Base-by-base conservation (phyloP, 495 filamentous ascomycete genomes). In the Parathielavia hyrcaniae region DNA sequence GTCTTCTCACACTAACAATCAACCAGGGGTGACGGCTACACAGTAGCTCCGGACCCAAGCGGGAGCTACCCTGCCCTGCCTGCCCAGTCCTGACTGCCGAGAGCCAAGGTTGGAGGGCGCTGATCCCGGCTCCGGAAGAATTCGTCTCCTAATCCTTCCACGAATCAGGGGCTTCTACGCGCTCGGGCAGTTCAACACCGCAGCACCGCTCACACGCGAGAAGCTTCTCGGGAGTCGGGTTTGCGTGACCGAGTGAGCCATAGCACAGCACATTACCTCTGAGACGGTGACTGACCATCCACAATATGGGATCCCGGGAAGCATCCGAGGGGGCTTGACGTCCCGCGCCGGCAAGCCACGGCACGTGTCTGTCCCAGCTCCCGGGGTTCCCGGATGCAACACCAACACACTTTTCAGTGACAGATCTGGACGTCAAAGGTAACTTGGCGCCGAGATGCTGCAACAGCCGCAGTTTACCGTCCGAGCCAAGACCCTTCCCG, bases 401-500 rank as follows among this genome's bases (percentile, higher is more conserved):
- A 30, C 26, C 53, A 57, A 6, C 0, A 41, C 3, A 59, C 16
- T 5, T 41, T 35, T 5, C 34, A 38, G 16, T 22, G 38, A 34
- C n/a, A 23, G 34, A 51, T 36, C 10, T 13, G 19, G 17, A 22
- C n/a, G n/a, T 20, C 20, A 16, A 11, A n/a, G n/a, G n/a, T n/a
- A 34, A 19, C 13, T 20, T 20, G 52, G 16, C 40, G 40, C 39
- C 52, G 41, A 44, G 32, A 70, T 68, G 65, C 49, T 73, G 1
- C 4, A 62, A 11, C 23, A 69, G 2, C 72, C 71, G 30, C 54
- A 50, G 23, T 45, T 66, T 44, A 65, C 70, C 44, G 62, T 67
- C 43, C 61, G 53, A 72, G 67, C 43, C 57, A 47, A 17, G 72
- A 75, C 60, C 69, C 73, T 22, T 58, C 66, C 32, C 62, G 72